These are phyloP conservation scores for Globisporangium viniferum DNA, from an alignment of 352 stramenopile genomes.

Conservation along the genomic window DNA sequence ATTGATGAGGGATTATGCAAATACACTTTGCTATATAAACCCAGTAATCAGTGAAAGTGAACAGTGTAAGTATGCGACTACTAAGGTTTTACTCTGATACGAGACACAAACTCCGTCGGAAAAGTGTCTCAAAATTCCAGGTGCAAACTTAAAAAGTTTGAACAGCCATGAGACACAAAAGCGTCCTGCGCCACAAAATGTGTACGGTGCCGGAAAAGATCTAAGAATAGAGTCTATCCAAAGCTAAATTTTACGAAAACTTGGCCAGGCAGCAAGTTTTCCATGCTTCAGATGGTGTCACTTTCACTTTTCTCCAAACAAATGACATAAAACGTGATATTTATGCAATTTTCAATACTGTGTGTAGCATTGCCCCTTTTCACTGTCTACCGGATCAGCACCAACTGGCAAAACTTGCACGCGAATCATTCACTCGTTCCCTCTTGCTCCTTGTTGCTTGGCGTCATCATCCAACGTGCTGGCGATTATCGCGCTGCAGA, in stretches of 20 bases:
- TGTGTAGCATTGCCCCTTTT: not conserved
- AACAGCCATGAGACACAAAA: not conserved
- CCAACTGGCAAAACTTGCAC: not conserved
- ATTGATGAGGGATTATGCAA: not conserved
- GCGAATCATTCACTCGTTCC: not conserved
- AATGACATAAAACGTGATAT: not conserved
- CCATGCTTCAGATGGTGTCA: not conserved
- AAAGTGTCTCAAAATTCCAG: slow-evolving; percentile 10
- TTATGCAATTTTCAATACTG: not conserved
- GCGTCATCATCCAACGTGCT: not conserved
- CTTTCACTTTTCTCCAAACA: not conserved
- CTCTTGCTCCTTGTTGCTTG: not conserved
- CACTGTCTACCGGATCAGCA: slow-evolving; percentile 1
- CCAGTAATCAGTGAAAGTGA: not conserved
- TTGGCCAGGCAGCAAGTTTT: too few relatives aligned
- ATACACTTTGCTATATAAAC: not conserved
- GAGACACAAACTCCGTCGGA: not conserved
- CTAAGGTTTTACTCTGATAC: not conserved
- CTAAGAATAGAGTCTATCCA: not conserved
- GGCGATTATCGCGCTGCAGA: not conserved
- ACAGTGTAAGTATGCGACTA: not conserved
- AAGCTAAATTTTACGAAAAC: not conserved
- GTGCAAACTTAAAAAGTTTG: not conserved
- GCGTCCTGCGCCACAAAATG: not conserved
- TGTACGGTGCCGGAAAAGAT: not conserved